Conservation (phyloP, 805 yeast species). For the Candida arabinofermentans region DNA sequence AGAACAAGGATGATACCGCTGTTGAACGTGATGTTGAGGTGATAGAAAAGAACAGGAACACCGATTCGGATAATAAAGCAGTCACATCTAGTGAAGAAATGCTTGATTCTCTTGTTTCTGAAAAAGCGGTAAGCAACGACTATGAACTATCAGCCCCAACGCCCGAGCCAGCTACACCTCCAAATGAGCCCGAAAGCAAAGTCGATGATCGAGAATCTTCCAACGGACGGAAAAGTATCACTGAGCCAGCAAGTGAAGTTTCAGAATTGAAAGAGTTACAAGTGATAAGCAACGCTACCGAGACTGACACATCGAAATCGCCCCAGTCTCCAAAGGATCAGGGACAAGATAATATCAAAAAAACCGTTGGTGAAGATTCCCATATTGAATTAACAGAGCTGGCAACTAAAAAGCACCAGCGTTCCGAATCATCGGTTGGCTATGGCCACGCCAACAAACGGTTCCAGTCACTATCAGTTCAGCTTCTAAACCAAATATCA, state of each 20-base stretch:
- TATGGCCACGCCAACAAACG: conserved; percentile 38
- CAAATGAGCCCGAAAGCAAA: conserved; percentile 3
- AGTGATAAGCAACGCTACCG: too few species aligned
- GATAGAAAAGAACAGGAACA: too few species aligned
- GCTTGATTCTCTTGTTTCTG: conserved; percentile 3
- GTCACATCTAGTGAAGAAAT: too few species aligned
- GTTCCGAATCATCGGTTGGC: conserved; percentile 15
- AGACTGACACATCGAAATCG: too few species aligned
- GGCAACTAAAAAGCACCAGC: conserved; percentile 17
- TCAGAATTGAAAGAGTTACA: too few species aligned
- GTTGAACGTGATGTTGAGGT: too few species aligned
- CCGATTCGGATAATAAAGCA: too few species aligned
- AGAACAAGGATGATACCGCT: too few species aligned
- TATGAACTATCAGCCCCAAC: conserved; percentile 12
- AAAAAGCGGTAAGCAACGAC: conserved; percentile 3
- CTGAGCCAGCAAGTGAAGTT: too few species aligned
- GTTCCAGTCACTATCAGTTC: conserved; percentile 58
- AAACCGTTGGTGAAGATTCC: conserved; percentile 1
- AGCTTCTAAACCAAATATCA: conserved; percentile 58
- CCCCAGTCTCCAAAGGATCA: too few species aligned
- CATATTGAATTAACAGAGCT: conserved; percentile 5
- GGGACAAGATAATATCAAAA: conserved; percentile 3
- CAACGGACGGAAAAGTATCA: too few species aligned
- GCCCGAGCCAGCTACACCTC: conserved; percentile 19
- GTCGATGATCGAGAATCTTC: too few species aligned